A percentile compares a stretch with the other conserved stretches of the same genome.
phyloP scores from a whole-genome alignment of 1,284 basidiomycete genomes.

The Nidula niveotomentosa region DNA sequence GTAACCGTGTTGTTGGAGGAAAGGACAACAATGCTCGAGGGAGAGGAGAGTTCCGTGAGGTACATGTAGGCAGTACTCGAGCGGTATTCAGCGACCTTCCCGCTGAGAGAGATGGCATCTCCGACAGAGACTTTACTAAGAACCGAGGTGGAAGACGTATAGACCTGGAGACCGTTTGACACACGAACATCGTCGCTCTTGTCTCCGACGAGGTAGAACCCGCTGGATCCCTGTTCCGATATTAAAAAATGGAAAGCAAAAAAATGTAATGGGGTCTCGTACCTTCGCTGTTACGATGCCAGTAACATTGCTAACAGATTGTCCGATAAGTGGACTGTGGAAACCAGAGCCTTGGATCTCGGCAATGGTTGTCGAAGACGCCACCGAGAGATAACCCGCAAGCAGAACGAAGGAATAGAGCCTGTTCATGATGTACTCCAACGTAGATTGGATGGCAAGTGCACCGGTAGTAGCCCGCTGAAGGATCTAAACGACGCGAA shows the following conservation, averaged over 20 bases:
- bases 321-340: conserved; percentile 46
- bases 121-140: conserved; percentile 43
- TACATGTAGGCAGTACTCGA: conserved; percentile 39
- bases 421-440: conserved; percentile 24
- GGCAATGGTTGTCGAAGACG: conserved; percentile 35
- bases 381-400: conserved; percentile 20
- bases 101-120: conserved; percentile 48
- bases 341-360: conserved; percentile 56
- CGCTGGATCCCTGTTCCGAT: conserved; percentile 37
- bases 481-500: not conserved
- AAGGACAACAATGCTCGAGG: conserved; percentile 41
- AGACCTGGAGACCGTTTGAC: conserved; percentile 56
- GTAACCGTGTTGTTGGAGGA: conserved; percentile 46
- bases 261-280: conserved; percentile 4
- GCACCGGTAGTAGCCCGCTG: not conserved
- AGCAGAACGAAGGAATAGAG: conserved; percentile 25
- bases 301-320: conserved; percentile 46
- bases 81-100: conserved; percentile 52
- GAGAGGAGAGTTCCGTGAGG: conserved; percentile 49
- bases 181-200: conserved; percentile 41
- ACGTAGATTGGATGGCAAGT: conserved; percentile 3
- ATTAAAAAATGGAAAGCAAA: not conserved
- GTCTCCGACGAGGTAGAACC: conserved; percentile 55
- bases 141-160: conserved; percentile 36
- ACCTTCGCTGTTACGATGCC: conserved; percentile 60